Evolutionary conservation across 805 yeast genomes (phyloP).

Genomic region (Starmerella vaccinii): DNA sequence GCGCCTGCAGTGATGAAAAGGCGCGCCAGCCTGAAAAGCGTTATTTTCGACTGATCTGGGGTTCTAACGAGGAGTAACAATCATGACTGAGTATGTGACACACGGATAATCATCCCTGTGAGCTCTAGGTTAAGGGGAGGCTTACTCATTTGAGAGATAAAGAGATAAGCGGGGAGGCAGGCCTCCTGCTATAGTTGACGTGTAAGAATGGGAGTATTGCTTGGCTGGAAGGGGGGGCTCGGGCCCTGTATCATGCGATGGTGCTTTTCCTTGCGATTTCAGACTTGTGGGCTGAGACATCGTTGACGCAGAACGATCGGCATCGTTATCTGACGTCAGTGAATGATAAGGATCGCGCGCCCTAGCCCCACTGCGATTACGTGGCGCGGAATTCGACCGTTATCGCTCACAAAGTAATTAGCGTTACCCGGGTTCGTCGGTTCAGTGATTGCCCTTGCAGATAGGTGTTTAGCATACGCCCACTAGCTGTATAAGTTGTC

Average conservation of each 20-base stretch:
- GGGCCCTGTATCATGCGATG: no score
- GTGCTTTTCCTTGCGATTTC: no score
- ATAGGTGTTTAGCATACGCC: neutral
- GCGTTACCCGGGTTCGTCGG: neutral
- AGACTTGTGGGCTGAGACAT: neutral
- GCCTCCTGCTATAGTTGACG: no score
- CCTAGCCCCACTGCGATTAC: neutral
- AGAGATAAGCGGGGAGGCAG: neutral
- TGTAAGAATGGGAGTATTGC: no score
- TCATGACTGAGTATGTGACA: no score
- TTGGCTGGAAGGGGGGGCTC: no score
- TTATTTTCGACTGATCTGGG: no score
- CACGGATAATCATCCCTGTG: no score
- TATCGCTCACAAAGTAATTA: neutral
- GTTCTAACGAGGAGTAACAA: no score
- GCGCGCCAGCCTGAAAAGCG: no score
- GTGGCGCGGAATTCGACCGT: constrained; percentile 4
- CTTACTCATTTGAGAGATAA: neutral
- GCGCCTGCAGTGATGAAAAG: no score
- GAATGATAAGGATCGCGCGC: neutral
- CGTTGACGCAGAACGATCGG: neutral
- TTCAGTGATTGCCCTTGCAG: neutral
- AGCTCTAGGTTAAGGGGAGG: neutral
- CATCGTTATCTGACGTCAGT: neutral
- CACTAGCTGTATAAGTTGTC: neutral